These are phyloP conservation scores for Neofusicoccum ribis DNA, from an alignment of 2,329 filamentous ascomycete genomes.

Conservation along the genomic window DNA sequence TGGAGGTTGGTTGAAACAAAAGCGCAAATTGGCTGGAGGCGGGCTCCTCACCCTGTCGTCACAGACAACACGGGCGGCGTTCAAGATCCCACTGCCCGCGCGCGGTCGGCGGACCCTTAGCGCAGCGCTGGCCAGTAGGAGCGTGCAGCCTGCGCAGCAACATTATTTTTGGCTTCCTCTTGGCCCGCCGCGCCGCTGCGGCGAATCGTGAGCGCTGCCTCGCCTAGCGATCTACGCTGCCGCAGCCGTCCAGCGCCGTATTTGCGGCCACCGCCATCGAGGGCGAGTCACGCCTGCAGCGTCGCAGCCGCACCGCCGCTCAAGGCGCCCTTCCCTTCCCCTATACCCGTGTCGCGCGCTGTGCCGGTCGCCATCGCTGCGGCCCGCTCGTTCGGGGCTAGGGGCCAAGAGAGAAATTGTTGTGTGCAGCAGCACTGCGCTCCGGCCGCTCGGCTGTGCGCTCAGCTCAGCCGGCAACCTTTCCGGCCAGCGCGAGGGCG, in stretches of 20 bases:
- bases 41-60: constrained; percentile 8
- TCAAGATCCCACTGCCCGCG: constrained; percentile 7
- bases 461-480: background rate
- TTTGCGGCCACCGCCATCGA: too few species aligned
- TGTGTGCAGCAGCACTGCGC: constrained; percentile 11
- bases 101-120: constrained; percentile 3
- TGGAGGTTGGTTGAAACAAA: constrained; percentile 9
- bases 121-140: background rate
- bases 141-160: background rate
- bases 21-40: constrained; percentile 12
- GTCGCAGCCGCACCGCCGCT: too few species aligned
- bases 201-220: background rate
- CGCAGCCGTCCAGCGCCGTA: background rate
- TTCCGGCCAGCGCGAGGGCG: constrained; percentile 4
- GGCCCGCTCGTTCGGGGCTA: constrained; percentile 2
- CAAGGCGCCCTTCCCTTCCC: background rate
- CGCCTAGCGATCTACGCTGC: constrained; percentile 5
- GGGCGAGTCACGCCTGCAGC: background rate
- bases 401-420: constrained; percentile 10
- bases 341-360: background rate
- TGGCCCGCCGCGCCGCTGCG: background rate
- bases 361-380: background rate
- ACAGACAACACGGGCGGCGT: constrained; percentile 10
- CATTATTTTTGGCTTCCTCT: constrained; percentile 4
- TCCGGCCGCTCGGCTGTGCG: constrained; percentile 1